phyloP scores from a whole-genome alignment of 495 filamentous ascomycete genomes.

The Talaromyces wortmannii region DNA sequence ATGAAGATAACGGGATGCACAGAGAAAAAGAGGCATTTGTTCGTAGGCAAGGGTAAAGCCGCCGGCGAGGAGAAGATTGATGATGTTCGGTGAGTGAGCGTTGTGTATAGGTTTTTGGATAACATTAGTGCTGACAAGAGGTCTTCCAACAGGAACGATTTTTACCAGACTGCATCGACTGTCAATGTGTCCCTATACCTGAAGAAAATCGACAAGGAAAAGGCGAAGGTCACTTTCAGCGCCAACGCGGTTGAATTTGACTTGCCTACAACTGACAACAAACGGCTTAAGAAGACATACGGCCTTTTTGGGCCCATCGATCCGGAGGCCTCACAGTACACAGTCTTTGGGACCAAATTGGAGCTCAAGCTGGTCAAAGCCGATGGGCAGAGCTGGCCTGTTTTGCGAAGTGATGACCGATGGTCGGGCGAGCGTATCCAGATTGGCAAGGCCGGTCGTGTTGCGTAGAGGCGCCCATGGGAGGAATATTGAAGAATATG shows the following conservation, averaged over 20 bases:
- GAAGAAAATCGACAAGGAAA: conserved; percentile 89
- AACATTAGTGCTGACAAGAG: neutral
- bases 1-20: conserved; percentile 89
- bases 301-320: conserved; percentile 74
- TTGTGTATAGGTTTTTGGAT: neutral
- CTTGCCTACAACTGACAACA: conserved; percentile 75
- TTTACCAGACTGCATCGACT: conserved; percentile 82
- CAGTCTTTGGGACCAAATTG: conserved; percentile 91
- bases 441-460: conserved; percentile 65
- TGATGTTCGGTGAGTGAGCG: conserved; percentile 55
- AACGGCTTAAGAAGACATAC: conserved; percentile 70
- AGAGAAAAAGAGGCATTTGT: conserved; percentile 74
- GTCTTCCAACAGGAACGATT: conserved; percentile 59
- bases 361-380: conserved; percentile 80
- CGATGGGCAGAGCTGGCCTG: conserved; percentile 80
- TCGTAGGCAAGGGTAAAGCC: conserved; percentile 70
- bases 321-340: conserved; percentile 63
- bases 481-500: neutral
- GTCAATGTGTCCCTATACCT: conserved; percentile 91
- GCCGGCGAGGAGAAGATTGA: conserved; percentile 51
- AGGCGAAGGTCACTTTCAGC: conserved; percentile 62
- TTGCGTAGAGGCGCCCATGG: neutral
- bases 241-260: conserved; percentile 59
- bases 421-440: conserved; percentile 76
- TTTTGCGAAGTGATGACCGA: conserved; percentile 77